These are phyloP conservation scores for Scutellaria baicalensis DNA, from an alignment of 257 asterid genomes.

Conservation along the genomic window DNA sequence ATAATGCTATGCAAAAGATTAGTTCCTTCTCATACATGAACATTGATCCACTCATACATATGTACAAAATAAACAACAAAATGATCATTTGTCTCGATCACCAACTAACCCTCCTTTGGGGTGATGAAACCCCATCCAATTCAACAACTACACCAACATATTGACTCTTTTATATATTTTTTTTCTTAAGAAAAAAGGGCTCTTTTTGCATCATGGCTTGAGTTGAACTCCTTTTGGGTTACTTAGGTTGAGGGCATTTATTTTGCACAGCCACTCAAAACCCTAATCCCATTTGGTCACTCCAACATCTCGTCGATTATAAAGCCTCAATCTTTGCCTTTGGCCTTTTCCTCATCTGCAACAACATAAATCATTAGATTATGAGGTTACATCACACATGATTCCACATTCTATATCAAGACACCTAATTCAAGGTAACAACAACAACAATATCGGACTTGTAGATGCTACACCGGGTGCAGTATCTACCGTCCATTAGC, in stretches of 20 bases:
- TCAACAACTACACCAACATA: slow-evolving; percentile 29
- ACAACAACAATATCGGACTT: too few species aligned
- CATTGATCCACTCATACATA: slow-evolving; percentile 33
- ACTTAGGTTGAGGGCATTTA: slow-evolving; percentile 59
- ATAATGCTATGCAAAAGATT: slow-evolving; percentile 16
- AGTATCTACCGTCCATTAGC: too few species aligned
- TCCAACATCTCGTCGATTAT: slow-evolving; percentile 22
- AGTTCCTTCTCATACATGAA: slow-evolving; percentile 24
- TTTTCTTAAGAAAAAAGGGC: slow-evolving; percentile 16
- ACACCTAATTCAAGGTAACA: too few species aligned
- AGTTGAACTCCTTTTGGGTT: slow-evolving; percentile 39
- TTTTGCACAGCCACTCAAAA: slow-evolving; percentile 52
- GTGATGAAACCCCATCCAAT: slow-evolving; percentile 7
- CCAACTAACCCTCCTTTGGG: slow-evolving; percentile 25
- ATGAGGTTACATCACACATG: slow-evolving; percentile 4
- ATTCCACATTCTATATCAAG: too few species aligned
- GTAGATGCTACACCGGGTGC: too few species aligned
- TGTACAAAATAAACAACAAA: slow-evolving; percentile 25
- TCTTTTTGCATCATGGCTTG: slow-evolving; percentile 20
- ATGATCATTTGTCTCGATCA: slow-evolving; percentile 19
- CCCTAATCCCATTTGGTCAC: slow-evolving; percentile 46
- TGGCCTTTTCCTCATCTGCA: slow-evolving; percentile 15
- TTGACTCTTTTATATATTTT: slow-evolving; percentile 8
- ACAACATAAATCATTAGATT: background rate
- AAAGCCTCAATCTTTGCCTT: slow-evolving; percentile 20